Percentiles rank a stretch among this genome's conserved stretches.
Evolutionary conservation across 805 yeast genomes (phyloP).

Genomic region (Saccharomycopsis javanensis): DNA sequence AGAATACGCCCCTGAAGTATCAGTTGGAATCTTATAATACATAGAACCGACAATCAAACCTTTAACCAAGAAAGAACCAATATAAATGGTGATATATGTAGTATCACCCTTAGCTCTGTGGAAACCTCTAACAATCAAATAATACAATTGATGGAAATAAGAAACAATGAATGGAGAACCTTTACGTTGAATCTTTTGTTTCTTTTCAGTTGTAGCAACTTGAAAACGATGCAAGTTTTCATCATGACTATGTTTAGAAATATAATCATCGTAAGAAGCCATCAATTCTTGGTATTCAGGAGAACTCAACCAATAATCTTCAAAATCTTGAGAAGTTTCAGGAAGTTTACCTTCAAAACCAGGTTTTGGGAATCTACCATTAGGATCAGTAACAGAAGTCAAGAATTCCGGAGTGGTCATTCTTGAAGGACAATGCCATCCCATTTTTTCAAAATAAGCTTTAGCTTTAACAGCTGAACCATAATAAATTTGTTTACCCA

Average conservation of each 20-base stretch:
- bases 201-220: constrained; percentile 33
- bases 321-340: constrained; percentile 48
- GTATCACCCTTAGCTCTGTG: constrained; percentile 48
- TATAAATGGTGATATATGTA: constrained; percentile 41
- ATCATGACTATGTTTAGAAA: constrained; percentile 33
- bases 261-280: constrained; percentile 38
- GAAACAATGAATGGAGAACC: constrained; percentile 35
- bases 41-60: constrained; percentile 54
- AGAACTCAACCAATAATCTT: constrained; percentile 49
- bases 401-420: constrained; percentile 62
- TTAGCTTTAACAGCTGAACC: constrained; percentile 47
- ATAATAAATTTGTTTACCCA: constrained; percentile 50
- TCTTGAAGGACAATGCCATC: constrained; percentile 51
- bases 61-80: constrained; percentile 45
- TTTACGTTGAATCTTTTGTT: constrained; percentile 30
- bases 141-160: constrained; percentile 40
- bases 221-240: constrained; percentile 32
- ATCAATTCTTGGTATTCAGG: constrained; percentile 42
- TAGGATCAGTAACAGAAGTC: constrained; percentile 59
- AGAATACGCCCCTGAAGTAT: constrained; percentile 47
- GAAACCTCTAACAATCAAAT: constrained; percentile 45
- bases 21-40: constrained; percentile 40
- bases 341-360: constrained; percentile 48
- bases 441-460: constrained; percentile 48
- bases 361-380: constrained; percentile 40